A percentile compares a stretch with the other conserved stretches of the same genome.
Conservation (phyloP, 805 yeast genomes). For the Yueomyces sp. region DNA sequence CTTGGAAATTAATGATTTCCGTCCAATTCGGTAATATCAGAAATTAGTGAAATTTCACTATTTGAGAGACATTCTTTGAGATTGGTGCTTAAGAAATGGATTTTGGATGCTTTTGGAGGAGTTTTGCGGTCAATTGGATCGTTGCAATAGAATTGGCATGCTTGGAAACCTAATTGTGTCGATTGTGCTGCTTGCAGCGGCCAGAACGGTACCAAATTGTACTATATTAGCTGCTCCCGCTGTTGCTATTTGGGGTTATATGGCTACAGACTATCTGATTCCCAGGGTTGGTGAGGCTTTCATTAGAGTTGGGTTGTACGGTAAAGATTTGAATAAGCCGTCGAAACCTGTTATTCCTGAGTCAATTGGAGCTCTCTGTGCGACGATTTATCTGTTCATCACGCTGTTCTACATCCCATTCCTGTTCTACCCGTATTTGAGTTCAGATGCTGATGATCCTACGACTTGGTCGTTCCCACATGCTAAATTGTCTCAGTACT, state of each 20-base stretch:
- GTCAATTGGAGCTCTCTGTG: constrained; percentile 82
- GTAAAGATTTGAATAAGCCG: constrained; percentile 71
- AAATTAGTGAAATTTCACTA: too few relatives aligned
- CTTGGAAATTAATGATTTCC: too few relatives aligned
- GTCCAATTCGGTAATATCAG: too few relatives aligned
- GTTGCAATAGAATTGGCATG: background rate
- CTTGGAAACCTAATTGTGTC: background rate
- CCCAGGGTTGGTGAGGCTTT: constrained; percentile 60
- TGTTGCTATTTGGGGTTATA: constrained; percentile 54
- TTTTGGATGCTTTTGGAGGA: too few relatives aligned
- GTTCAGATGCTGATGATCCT: constrained; percentile 9
- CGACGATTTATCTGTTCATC: constrained; percentile 63
- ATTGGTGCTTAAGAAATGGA: too few relatives aligned
- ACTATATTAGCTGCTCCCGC: constrained; percentile 39
- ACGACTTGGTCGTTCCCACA: constrained; percentile 46
- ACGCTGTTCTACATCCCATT: constrained; percentile 84
- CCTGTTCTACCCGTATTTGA: constrained; percentile 64
- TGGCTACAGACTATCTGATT: constrained; percentile 43
- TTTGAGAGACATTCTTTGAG: too few relatives aligned
- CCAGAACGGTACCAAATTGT: background rate
- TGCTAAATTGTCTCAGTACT: constrained; percentile 67
- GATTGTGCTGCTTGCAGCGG: background rate
- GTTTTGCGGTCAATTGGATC: too few relatives aligned
- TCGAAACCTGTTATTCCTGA: constrained; percentile 74
- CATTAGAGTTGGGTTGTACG: constrained; percentile 67